phyloP scores from a whole-genome alignment of 345 rosid species.

The Eucalyptus sp. region DNA sequence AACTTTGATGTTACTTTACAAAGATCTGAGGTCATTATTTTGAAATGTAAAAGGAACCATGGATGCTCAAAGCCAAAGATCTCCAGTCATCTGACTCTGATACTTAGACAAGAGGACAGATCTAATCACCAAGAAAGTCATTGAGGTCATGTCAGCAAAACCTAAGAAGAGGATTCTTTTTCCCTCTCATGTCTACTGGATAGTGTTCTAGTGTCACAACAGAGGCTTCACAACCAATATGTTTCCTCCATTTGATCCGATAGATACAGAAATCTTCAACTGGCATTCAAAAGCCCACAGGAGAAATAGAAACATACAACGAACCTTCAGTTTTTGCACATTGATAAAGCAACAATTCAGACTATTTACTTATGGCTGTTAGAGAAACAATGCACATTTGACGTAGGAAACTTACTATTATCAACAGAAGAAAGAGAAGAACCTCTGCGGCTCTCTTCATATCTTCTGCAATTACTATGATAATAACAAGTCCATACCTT shows the following conservation, averaged over 20 bases:
- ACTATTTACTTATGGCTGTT: neutral
- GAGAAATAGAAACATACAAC: neutral
- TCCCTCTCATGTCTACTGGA: neutral
- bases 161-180: neutral
- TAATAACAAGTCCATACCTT: conserved; percentile 29
- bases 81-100: neutral
- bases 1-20: neutral
- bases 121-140: neutral
- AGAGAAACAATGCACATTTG: neutral
- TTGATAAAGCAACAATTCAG: neutral
- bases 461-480: neutral
- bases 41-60: neutral
- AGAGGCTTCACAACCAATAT: neutral
- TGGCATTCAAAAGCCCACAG: neutral
- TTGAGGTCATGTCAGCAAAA: neutral
- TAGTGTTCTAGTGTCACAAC: neutral
- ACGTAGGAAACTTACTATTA: neutral
- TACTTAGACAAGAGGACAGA: neutral
- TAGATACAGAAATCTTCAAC: neutral
- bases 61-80: neutral
- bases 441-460: neutral
- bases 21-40: neutral
- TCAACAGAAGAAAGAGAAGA: neutral
- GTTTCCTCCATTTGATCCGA: neutral
- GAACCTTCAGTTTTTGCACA: neutral